A percentile compares a stretch with the other conserved stretches of the same genome.
phyloP scores from a whole-genome alignment of 495 filamentous ascomycete species.

The Daldinia decipiens region DNA sequence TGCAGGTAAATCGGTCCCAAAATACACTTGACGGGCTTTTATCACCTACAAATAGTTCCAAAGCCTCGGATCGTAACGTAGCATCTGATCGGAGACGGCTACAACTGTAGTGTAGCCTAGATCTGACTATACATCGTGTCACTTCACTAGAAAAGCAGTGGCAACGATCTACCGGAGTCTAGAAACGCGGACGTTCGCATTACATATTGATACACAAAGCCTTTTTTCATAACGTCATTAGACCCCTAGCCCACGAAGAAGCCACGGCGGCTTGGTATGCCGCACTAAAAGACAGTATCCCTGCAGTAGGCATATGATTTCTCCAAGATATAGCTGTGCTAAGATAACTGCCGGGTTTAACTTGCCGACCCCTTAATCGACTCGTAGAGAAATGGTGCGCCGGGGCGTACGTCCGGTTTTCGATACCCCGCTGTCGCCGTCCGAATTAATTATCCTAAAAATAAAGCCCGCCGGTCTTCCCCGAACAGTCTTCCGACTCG shows the following conservation, averaged over 20 bases:
- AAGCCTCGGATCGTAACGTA: neutral
- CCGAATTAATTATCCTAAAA: neutral
- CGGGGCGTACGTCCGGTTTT: neutral
- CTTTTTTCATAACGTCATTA: neutral
- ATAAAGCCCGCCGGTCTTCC: neutral
- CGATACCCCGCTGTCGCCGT: neutral
- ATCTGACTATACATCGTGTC: neutral
- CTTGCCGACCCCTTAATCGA: neutral
- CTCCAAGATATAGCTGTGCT: too few species aligned
- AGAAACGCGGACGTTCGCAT: neutral
- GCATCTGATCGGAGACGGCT: neutral
- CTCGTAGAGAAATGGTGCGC: neutral
- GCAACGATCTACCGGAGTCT: neutral
- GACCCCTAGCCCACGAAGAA: neutral
- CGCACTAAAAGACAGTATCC: neutral
- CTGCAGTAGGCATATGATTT: too few species aligned
- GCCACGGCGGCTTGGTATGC: neutral
- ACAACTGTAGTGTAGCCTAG: neutral
- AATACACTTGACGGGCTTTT: neutral
- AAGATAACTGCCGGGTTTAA: neutral
- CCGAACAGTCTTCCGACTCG: neutral
- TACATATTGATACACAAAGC: neutral
- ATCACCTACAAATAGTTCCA: neutral
- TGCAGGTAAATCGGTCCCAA: neutral
- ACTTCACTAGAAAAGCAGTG: neutral